Percentiles rank a stretch among this genome's conserved stretches.
Conservation (phyloP, 768 basidiomycete genomes). For the Exidia glandulosa region DNA sequence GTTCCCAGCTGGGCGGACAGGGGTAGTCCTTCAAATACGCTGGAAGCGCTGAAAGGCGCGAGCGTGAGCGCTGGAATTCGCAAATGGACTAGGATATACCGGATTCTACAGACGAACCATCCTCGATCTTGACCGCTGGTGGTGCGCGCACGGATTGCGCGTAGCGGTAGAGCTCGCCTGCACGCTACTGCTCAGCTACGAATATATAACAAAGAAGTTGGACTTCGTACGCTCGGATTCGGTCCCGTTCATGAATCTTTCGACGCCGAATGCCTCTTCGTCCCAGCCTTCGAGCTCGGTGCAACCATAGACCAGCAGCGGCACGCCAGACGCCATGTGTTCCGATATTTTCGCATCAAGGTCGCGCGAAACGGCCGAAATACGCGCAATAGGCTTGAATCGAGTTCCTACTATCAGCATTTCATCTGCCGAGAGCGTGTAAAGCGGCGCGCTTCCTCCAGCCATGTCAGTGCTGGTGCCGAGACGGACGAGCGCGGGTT, state of each 20-base stretch:
- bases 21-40: background rate
- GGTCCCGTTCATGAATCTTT: constrained; percentile 31
- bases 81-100: background rate
- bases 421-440: constrained; percentile 17
- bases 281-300: constrained; percentile 49
- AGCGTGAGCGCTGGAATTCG: background rate
- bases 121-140: background rate
- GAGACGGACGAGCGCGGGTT: background rate
- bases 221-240: background rate
- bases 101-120: background rate
- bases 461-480: background rate
- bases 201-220: too few species aligned
- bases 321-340: constrained; percentile 42
- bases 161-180: background rate
- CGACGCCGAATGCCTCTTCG: constrained; percentile 37
- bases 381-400: constrained; percentile 33
- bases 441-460: background rate
- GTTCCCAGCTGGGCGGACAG: background rate
- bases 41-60: background rate
- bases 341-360: constrained; percentile 27
- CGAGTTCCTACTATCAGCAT: constrained; percentile 28
- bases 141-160: background rate
- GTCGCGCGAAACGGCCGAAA: constrained; percentile 21
- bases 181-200: background rate
- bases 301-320: constrained; percentile 54